phyloP scores from a whole-genome alignment of 371 early-diverging fungal genomes.

The Mucor lusitanicus region DNA sequence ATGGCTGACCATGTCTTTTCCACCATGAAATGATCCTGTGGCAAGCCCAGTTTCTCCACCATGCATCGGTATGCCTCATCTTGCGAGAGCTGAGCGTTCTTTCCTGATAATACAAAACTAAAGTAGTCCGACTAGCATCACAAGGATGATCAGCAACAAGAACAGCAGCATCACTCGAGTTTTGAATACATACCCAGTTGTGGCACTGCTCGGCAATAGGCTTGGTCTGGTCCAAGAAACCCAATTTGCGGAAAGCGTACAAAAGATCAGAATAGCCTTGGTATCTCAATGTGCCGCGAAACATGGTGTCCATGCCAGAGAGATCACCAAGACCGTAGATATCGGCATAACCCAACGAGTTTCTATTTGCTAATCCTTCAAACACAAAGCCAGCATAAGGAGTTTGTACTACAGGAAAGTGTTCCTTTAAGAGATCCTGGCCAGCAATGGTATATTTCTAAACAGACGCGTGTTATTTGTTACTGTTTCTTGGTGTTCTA shows the following conservation, averaged over 20 bases:
- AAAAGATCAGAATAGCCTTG: slow-evolving; percentile 71
- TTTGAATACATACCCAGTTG: slow-evolving; percentile 45
- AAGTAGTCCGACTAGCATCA: slow-evolving; percentile 27
- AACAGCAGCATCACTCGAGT: background rate
- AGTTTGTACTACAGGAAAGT: slow-evolving; percentile 65
- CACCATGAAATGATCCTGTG: slow-evolving; percentile 41
- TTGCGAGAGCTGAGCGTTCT: background rate
- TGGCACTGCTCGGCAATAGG: slow-evolving; percentile 29
- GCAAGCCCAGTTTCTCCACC: slow-evolving; percentile 46
- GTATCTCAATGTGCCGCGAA: slow-evolving; percentile 85
- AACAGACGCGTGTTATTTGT: background rate
- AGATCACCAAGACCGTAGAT: slow-evolving; percentile 68
- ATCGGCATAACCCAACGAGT: slow-evolving; percentile 70
- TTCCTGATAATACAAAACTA: slow-evolving; percentile 19
- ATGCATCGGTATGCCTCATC: slow-evolving; percentile 34
- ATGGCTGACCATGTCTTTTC: slow-evolving; percentile 47
- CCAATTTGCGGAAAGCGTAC: slow-evolving; percentile 62
- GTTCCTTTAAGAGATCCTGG: slow-evolving; percentile 69
- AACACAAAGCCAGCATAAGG: slow-evolving; percentile 81
- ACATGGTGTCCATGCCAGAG: slow-evolving; percentile 76
- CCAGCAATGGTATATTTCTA: slow-evolving; percentile 64
- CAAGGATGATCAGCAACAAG: background rate
- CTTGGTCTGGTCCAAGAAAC: slow-evolving; percentile 44
- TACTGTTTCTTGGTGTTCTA: background rate
- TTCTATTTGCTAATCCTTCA: slow-evolving; percentile 87